These are phyloP conservation scores for Climacium dendroides DNA, from an alignment of 225 moss, liverwort and hornwort species.

Conservation along the genomic window DNA sequence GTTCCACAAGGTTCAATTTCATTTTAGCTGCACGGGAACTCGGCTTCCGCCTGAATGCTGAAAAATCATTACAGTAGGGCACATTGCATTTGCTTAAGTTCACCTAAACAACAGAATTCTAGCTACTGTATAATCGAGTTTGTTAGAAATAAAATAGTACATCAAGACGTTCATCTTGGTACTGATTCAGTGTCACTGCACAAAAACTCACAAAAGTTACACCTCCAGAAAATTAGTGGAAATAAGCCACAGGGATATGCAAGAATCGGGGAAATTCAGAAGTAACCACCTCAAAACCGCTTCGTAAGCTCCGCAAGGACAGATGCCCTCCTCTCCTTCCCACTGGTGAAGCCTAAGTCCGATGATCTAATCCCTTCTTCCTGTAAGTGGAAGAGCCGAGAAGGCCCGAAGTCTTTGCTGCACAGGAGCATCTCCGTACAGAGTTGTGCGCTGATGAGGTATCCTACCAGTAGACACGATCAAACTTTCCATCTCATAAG, in stretches of 20 bases:
- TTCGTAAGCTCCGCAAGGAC: not conserved
- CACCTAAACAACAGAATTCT: not conserved
- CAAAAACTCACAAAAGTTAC: not conserved
- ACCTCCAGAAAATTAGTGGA: not conserved
- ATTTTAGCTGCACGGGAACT: not conserved
- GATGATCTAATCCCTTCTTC: not conserved
- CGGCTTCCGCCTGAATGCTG: not conserved
- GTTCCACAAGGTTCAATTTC: not conserved
- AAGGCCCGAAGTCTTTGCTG: slow-evolving; percentile 58
- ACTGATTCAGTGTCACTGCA: not conserved
- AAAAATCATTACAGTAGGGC: not conserved
- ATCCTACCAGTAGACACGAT: slow-evolving; percentile 53
- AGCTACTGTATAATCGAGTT: not conserved
- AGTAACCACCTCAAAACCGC: not conserved
- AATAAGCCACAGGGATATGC: not conserved
- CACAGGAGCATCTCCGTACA: slow-evolving; percentile 50
- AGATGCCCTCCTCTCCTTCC: not conserved
- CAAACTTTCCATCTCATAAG: slow-evolving; percentile 65
- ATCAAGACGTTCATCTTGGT: not conserved
- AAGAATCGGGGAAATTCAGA: not conserved
- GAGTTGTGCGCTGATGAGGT: slow-evolving; percentile 67
- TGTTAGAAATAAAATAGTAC: not conserved
- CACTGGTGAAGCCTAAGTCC: not conserved
- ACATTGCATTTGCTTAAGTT: not conserved
- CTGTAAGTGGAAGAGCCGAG: slow-evolving; percentile 26